These are phyloP conservation scores for Dalbergia oliveri DNA, from an alignment of 306 rosid genomes.

Conservation along the genomic window DNA sequence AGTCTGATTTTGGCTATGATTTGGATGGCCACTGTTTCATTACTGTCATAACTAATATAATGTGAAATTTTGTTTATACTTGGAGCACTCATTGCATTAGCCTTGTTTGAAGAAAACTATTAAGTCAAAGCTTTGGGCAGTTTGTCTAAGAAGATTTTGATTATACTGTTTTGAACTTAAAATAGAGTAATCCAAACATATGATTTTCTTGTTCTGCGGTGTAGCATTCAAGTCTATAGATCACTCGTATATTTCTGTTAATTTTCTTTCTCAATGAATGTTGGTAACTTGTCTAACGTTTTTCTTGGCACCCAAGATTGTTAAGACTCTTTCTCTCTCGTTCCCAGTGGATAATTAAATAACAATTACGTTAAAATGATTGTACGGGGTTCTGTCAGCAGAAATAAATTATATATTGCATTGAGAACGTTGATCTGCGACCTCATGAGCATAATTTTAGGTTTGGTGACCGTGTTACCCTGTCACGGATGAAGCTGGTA, in stretches of 20 bases:
- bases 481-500: background rate
- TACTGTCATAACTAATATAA: background rate
- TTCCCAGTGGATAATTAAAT: background rate
- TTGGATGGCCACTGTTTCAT: slow-evolving; percentile 27
- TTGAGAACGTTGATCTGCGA: too few species aligned
- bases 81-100: background rate
- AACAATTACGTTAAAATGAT: background rate
- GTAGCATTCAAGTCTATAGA: background rate
- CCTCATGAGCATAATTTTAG: background rate
- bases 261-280: too few species aligned
- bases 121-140: too few species aligned
- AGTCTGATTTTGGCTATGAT: slow-evolving; percentile 24
- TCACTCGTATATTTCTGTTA: background rate
- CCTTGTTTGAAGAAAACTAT: background rate
- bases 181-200: background rate
- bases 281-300: background rate
- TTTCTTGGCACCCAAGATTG: background rate
- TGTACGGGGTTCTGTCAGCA: background rate
- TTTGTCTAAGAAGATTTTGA: background rate
- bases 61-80: slow-evolving; percentile 34
- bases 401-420: background rate
- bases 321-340: too few species aligned
- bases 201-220: background rate
- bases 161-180: background rate
- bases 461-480: background rate